Evolutionary conservation across 768 basidiomycete species (phyloP).

Genomic region (Sarcodon sp.): DNA sequence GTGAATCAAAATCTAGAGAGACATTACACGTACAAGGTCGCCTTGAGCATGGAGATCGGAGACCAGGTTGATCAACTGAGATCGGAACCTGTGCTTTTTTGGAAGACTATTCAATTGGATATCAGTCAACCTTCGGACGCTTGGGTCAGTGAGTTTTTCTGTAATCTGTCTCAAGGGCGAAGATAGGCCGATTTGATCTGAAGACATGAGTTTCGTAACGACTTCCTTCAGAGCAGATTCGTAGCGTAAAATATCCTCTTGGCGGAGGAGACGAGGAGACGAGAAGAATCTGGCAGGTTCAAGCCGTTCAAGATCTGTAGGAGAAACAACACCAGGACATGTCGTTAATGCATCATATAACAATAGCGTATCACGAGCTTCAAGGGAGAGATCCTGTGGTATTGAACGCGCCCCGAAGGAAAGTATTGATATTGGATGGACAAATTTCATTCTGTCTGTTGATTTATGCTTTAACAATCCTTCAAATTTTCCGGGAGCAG

Average conservation of each 20-base stretch:
- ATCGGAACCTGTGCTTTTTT: conserved; percentile 15
- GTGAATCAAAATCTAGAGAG: not conserved
- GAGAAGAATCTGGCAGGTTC: conserved; percentile 35
- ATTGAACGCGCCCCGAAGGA: conserved; percentile 35
- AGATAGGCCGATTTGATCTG: conserved; percentile 19
- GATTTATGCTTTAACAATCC: conserved; percentile 24
- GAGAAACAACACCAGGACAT: conserved; percentile 1
- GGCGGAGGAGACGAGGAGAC: conserved; percentile 26
- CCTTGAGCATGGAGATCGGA: conserved; percentile 42
- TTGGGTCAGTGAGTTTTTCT: conserved; percentile 24
- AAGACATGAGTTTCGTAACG: conserved; percentile 22
- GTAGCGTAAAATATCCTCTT: conserved; percentile 49
- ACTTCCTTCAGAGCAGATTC: conserved; percentile 37
- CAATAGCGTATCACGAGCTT: conserved; percentile 40
- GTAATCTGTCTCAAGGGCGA: conserved; percentile 27
- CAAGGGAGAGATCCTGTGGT: conserved; percentile 52
- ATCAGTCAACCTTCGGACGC: conserved; percentile 13
- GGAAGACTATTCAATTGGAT: conserved; percentile 21
- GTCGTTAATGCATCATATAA: conserved; percentile 33
- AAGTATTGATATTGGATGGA: conserved; percentile 55
- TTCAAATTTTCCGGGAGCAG: conserved; percentile 14
- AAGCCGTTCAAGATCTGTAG: conserved; percentile 18
- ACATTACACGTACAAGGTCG: conserved; percentile 34
- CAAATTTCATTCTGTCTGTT: conserved; percentile 31
- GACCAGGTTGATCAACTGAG: conserved; percentile 37